A percentile compares a stretch with the other conserved stretches of the same genome.
Evolutionary conservation across 1,284 basidiomycete species (phyloP).

Genomic region (Trametes sp.): DNA sequence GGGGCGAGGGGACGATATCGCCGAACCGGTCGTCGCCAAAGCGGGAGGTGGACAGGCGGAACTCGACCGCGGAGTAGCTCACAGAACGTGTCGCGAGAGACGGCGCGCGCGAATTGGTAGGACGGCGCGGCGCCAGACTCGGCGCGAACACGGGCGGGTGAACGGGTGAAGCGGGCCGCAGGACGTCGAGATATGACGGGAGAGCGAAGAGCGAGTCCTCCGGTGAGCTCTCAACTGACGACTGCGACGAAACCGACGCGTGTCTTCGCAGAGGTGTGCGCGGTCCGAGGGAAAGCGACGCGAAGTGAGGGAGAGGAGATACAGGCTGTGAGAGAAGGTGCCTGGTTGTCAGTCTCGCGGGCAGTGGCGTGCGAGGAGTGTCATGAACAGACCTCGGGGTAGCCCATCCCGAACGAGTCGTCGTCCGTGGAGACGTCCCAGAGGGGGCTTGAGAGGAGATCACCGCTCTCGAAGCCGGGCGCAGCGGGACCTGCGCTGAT

Average conservation of each 20-base stretch:
- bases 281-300: slow-evolving; percentile 59
- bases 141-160: slow-evolving; percentile 31
- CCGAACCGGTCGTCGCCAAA: slow-evolving; percentile 32
- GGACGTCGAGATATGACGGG: slow-evolving; percentile 39
- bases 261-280: slow-evolving; percentile 54
- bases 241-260: slow-evolving; percentile 54
- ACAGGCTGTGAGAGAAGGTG: slow-evolving; percentile 28
- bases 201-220: slow-evolving; percentile 56
- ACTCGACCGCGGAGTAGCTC: slow-evolving; percentile 40
- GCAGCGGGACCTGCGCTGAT: slow-evolving; percentile 16
- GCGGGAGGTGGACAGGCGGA: slow-evolving; percentile 31
- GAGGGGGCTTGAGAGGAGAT: slow-evolving; percentile 27
- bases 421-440: slow-evolving; percentile 31
- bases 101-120: slow-evolving; percentile 18
- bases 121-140: slow-evolving; percentile 24
- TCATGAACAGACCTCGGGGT: slow-evolving; percentile 34
- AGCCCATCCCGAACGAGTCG: slow-evolving; percentile 27
- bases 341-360: slow-evolving; percentile 25
- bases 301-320: slow-evolving; percentile 53
- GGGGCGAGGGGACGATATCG: slow-evolving; percentile 32
- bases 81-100: slow-evolving; percentile 28
- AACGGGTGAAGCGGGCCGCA: slow-evolving; percentile 26
- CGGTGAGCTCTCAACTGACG: slow-evolving; percentile 66
- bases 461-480: slow-evolving; percentile 21
- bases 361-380: slow-evolving; percentile 26